Evolutionary conservation across 352 stramenopile genomes (phyloP), one percentile per base, ranked within the genome.

Genomic region (Aphanomyces astaci): DNA sequence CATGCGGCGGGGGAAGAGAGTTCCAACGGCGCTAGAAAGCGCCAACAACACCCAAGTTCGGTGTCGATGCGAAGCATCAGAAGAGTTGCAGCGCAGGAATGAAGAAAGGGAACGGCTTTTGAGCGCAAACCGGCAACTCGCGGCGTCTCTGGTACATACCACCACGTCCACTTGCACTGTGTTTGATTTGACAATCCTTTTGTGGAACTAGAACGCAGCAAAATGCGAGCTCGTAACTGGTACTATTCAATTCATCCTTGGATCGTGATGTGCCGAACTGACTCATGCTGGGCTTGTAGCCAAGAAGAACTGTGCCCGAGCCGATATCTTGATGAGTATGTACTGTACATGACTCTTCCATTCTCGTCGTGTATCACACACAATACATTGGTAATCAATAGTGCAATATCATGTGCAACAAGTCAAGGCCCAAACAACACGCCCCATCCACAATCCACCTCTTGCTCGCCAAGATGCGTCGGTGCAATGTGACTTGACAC

Each of bases 1-100:
- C 51, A 59, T 59, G 51, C 51, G 51, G 33, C 15, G 51, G 51
- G 51, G 33, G 51, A 59, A 59, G 51, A 59, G 27, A 24, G 13
- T 9, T 10, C 22, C 45, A 24, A 24, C 45, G 19, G 45, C 22
- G 13, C 9, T 9, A 27, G 9, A 53, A 24, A 25, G 13, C 7
- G 22, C 4, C 9, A 53, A 5, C 9, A 27, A 24, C 45, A n/a
- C 45, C 9, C 45, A n/a, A 9, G 19, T 9, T n/a, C 25, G 15
- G n/a, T 59, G 51, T 25, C 51, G 22, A 32, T 59, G 51, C 30
- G 27, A 30, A 15, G 15, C 4, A 0, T 39, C 30, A 7, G 51
- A 59, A 32, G 24, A 59, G 24, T 22, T 59, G 24, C 25, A n/a
- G 30, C 51, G 51, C 7, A 59, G 1, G 30, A 30, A 59, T 33